Evolutionary conservation across 2,329 filamentous ascomycete species (phyloP).

Genomic region (Stagonosporopsis cucurbitacearum): DNA sequence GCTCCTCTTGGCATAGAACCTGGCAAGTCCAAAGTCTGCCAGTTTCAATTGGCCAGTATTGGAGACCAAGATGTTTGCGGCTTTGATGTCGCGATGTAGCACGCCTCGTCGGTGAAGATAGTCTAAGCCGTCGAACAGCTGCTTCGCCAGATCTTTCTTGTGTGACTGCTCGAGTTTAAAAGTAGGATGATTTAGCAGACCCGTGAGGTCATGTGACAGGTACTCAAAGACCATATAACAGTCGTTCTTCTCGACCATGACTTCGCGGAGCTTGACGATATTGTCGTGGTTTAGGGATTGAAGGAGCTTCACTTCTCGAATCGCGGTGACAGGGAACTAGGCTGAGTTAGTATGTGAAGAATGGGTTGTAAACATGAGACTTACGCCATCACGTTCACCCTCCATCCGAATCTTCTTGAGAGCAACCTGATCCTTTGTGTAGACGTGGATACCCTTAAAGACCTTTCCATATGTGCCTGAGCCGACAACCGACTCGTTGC

Average conservation of each 20-base stretch:
- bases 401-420: conserved; percentile 94
- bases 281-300: conserved; percentile 84
- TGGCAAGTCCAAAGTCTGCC: conserved; percentile 93
- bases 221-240: conserved; percentile 99
- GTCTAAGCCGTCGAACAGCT: conserved; percentile 91
- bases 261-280: conserved; percentile 82
- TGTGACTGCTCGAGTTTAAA: conserved; percentile 85
- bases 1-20: conserved; percentile 92
- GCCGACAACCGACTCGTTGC: conserved; percentile 96
- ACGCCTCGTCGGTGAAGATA: conserved; percentile 95
- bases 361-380: conserved; percentile 22
- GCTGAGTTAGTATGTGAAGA: conserved; percentile 31
- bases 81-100: conserved; percentile 96
- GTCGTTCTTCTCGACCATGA: conserved; percentile 98
- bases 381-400: conserved; percentile 79
- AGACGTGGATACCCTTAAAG: conserved; percentile 93
- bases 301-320: conserved; percentile 90
- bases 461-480: conserved; percentile 96
- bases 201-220: conserved; percentile 92
- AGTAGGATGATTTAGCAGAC: conserved; percentile 89
- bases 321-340: conserved; percentile 83
- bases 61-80: conserved; percentile 94
- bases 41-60: conserved; percentile 88
- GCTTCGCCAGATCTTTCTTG: conserved; percentile 90
- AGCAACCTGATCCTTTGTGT: conserved; percentile 81